Evolutionary conservation across 2,329 filamentous ascomycete genomes (phyloP).

Genomic region (Dactylonectria estremocensis): DNA sequence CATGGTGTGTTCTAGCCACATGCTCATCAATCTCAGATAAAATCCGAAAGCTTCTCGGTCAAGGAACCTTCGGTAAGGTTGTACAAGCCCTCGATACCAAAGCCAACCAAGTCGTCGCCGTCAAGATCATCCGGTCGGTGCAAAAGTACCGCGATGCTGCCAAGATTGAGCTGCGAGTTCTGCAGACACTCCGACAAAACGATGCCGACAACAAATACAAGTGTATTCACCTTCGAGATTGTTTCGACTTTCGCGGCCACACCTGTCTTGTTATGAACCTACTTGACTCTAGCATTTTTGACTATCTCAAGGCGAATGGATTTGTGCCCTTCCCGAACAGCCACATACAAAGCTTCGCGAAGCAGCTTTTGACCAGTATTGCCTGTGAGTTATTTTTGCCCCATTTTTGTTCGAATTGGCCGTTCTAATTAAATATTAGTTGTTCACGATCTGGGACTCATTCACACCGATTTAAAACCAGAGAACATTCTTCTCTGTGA

Average conservation of each 20-base stretch:
- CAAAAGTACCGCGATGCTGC: constrained; percentile 98
- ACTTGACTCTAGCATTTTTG: constrained; percentile 96
- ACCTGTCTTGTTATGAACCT: constrained; percentile 88
- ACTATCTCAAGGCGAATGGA: constrained; percentile 94
- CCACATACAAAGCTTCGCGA: constrained; percentile 96
- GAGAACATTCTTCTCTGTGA: constrained; percentile 80
- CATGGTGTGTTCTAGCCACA: too few relatives aligned
- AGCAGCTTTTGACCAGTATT: constrained; percentile 95
- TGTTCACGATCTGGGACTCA: constrained; percentile 95
- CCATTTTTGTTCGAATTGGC: neutral
- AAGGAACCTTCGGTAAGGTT: constrained; percentile 99
- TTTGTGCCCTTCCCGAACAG: constrained; percentile 99
- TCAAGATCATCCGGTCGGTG: constrained; percentile 98
- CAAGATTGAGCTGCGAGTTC: constrained; percentile 91
- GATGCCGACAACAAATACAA: constrained; percentile 93
- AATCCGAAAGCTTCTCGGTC: constrained; percentile 90
- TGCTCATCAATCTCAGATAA: constrained; percentile 72
- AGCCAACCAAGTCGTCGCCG: constrained; percentile 84
- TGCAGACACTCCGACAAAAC: constrained; percentile 92
- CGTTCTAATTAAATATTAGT: constrained; percentile 66
- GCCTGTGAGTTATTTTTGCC: constrained; percentile 84
- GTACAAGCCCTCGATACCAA: constrained; percentile 90
- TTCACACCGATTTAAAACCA: constrained; percentile 87
- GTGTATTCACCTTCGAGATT: constrained; percentile 96
- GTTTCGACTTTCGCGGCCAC: constrained; percentile 97